A percentile compares a stretch with the other conserved stretches of the same genome.
phyloP scores from a whole-genome alignment of 2,329 filamentous ascomycete species.

The Sarocladiaceae sp. region DNA sequence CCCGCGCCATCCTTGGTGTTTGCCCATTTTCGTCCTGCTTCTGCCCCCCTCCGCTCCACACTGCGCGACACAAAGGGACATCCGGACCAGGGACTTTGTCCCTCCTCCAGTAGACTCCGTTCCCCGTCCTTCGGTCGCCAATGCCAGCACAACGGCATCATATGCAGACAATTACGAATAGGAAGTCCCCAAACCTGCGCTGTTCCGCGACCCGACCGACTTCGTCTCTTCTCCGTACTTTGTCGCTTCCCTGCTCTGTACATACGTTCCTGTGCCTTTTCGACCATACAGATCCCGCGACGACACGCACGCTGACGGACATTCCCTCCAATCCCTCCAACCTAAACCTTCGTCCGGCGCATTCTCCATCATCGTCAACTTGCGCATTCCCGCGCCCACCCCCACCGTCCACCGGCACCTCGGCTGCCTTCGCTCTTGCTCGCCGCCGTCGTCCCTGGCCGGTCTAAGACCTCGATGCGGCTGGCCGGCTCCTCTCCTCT shows the following conservation, averaged over 20 bases:
- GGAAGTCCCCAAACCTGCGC: background rate
- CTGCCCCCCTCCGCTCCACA: conserved; percentile 8
- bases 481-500: conserved; percentile 7
- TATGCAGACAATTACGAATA: background rate
- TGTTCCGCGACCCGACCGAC: background rate
- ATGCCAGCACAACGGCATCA: background rate
- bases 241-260: no score
- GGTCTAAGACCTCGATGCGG: conserved; percentile 3
- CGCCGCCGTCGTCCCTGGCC: background rate
- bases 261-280: background rate
- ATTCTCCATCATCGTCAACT: conserved; percentile 5
- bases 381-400: conserved; percentile 6
- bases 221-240: background rate
- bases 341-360: conserved; percentile 1
- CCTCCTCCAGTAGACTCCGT: background rate
- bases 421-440: background rate
- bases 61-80: conserved; percentile 6
- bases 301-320: background rate
- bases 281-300: background rate
- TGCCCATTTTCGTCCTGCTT: conserved; percentile 10
- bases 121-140: background rate
- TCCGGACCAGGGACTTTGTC: conserved; percentile 7
- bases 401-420: conserved; percentile 9
- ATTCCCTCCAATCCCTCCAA: background rate
- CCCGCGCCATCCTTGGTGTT: conserved; percentile 6